phyloP scores from a whole-genome alignment of 805 yeast species.

The Priceomyces fermenticarens region DNA sequence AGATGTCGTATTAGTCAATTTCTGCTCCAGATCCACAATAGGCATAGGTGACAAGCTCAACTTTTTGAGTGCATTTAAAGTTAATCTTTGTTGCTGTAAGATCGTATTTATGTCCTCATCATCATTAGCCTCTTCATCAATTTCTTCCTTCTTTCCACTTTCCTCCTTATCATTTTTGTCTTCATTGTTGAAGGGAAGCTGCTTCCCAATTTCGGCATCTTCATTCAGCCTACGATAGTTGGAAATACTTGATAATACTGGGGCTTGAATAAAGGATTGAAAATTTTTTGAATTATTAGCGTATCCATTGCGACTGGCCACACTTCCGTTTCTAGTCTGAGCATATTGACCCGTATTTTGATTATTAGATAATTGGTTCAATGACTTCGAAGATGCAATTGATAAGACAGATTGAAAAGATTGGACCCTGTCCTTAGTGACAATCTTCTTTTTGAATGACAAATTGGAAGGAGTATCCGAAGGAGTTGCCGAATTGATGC shows the following conservation, averaged over 20 bases:
- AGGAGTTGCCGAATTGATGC: background rate
- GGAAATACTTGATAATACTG: conserved; percentile 37
- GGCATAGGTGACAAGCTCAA: conserved; percentile 42
- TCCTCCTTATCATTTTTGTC: conserved; percentile 3
- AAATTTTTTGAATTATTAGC: conserved; percentile 31
- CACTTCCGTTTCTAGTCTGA: conserved; percentile 13
- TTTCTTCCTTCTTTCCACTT: conserved; percentile 1
- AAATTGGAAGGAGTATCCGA: conserved; percentile 14
- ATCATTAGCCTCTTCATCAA: conserved; percentile 12
- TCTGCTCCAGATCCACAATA: conserved; percentile 22
- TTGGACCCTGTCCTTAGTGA: conserved; percentile 36
- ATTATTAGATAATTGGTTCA: conserved; percentile 24
- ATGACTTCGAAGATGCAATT: conserved; percentile 39
- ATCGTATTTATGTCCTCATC: conserved; percentile 34
- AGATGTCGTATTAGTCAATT: conserved; percentile 6
- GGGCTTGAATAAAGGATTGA: conserved; percentile 46
- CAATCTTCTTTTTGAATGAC: conserved; percentile 37
- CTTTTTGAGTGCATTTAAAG: conserved; percentile 42
- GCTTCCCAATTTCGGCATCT: conserved; percentile 39
- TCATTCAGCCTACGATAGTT: conserved; percentile 25
- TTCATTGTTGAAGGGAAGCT: conserved; percentile 34
- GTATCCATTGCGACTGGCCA: conserved; percentile 20
- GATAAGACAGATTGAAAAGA: conserved; percentile 44
- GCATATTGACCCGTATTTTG: conserved; percentile 4
- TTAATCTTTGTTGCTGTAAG: conserved; percentile 40